A percentile compares a stretch with the other conserved stretches of the same genome.
Evolutionary conservation across 306 rosid species (phyloP).

Genomic region (Medicago ruthenica): DNA sequence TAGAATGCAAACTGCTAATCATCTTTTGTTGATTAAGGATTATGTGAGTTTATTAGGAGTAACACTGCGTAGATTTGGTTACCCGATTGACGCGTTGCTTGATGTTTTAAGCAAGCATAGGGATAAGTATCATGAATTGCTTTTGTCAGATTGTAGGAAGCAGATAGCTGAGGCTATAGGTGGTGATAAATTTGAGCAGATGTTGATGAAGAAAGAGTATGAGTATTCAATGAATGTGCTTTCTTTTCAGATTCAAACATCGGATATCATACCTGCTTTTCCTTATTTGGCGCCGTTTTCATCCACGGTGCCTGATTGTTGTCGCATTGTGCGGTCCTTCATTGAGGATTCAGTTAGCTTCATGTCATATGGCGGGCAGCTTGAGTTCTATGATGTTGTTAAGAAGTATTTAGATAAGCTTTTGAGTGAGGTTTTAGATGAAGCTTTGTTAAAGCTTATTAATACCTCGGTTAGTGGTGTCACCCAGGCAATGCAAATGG

Average conservation of each 20-base stretch:
- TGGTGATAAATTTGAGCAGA: conserved; percentile 93
- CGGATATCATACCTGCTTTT: conserved; percentile 87
- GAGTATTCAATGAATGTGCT: conserved; percentile 98
- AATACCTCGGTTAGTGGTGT: conserved; percentile 77
- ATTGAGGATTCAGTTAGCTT: conserved; percentile 97
- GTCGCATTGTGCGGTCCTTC: conserved; percentile 94
- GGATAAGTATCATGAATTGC: conserved; percentile 95
- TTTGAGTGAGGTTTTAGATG: conserved; percentile 80
- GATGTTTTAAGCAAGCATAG: conserved; percentile 98
- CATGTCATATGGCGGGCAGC: conserved; percentile 97
- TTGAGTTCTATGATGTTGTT: conserved; percentile 90
- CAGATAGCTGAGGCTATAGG: conserved; percentile 86
- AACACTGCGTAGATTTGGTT: conserved; percentile 87
- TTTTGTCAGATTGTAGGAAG: conserved; percentile 88
- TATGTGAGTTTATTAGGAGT: conserved; percentile 95
- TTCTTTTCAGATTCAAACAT: conserved; percentile 90
- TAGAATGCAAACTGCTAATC: conserved; percentile 98
- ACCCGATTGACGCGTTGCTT: conserved; percentile 88
- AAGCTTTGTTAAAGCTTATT: conserved; percentile 82
- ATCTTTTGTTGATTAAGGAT: conserved; percentile 88
- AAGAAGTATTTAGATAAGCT: conserved; percentile 92
- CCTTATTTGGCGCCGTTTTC: conserved; percentile 94
- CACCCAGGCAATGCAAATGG: conserved; percentile 94
- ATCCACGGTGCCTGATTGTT: conserved; percentile 93
- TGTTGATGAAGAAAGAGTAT: conserved; percentile 98